Base-by-base conservation (phyloP, 192 early-diverging fungal species). In the Obelidium mucronatum region DNA sequence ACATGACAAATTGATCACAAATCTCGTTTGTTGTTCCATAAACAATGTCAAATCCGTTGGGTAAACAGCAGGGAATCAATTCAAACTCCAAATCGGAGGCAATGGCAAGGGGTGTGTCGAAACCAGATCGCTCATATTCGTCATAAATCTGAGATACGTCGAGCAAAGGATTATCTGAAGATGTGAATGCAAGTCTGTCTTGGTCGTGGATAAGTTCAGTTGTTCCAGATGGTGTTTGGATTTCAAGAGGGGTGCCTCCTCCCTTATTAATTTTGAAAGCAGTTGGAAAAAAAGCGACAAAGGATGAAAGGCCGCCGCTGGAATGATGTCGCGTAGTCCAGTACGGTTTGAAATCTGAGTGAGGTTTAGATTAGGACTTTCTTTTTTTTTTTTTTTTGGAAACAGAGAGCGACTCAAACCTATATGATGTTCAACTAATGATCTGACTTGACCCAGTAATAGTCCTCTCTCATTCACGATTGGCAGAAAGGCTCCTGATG, bases 311-410 rank as follows among this genome's bases (percentile, higher is more conserved):
- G 15, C 51, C 51, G 52, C 36, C 8, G 44, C 31, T 44, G 22
- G 69, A 72, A 37, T 58, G 54, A 30, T 72, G 69, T 0, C 69
- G 30, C 1, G 69, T 34, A 51, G 24, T 17, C 53, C 54, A 72
- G 56, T 58, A 72, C 8, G 69, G 53, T 40, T 72, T 72, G n/a
- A n/a, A n/a, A n/a, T n/a, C 69, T 53, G 24, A 40, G 11, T 35
- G 54, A n/a, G n/a, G n/a, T 30, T 60, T 33, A 60, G 58, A 33
- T 33, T 60, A 8, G 22, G 13, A 33, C 26, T 15, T 30, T n/a
- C n/a, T n/a, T n/a, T n/a, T n/a, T n/a, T n/a, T n/a, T n/a, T n/a
- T 33, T 22, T 8, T 11, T 15, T 60, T 60, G 58, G 26, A 60
- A 11, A 6, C 6, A 30, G 24, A 60, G 24, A 60, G 22, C 11